Conservation (phyloP, 2,329 filamentous ascomycete species). For the Cladophialophora immunda region DNA sequence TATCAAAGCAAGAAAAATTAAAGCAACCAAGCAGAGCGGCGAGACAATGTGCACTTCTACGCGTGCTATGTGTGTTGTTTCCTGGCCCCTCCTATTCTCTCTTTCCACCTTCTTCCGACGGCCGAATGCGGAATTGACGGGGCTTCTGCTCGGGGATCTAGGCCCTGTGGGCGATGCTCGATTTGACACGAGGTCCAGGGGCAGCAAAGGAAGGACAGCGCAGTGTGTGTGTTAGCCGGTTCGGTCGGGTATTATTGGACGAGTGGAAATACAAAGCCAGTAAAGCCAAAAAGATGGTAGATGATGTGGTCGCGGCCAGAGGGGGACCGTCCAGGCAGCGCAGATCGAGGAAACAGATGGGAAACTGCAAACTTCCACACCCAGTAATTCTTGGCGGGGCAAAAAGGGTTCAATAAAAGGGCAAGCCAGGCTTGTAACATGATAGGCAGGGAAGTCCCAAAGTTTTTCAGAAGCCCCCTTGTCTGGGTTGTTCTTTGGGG, state of each 20-base stretch:
- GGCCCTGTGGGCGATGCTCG: neutral
- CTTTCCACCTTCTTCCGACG: slow-evolving; percentile 10
- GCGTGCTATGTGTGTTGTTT: slow-evolving; percentile 6
- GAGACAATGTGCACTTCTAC: neutral
- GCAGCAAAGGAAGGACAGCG: neutral
- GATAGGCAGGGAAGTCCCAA: neutral
- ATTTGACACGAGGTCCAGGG: neutral
- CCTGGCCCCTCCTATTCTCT: too few relatives aligned
- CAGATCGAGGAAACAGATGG: neutral
- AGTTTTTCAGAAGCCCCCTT: neutral
- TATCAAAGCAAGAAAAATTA: slow-evolving; percentile 5
- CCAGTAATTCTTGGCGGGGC: neutral
- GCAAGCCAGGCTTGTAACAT: neutral
- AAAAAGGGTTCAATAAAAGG: neutral
- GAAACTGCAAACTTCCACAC: neutral
- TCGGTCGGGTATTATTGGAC: neutral
- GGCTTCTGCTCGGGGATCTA: slow-evolving; percentile 1
- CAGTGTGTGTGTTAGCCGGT: neutral
- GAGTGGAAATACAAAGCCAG: neutral
- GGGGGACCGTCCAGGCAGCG: neutral
- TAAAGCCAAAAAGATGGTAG: neutral
- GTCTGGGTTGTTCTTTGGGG: neutral
- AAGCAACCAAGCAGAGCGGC: neutral
- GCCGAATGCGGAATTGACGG: slow-evolving; percentile 1
- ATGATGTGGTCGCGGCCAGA: neutral